These are phyloP conservation scores for Aspergillus brasiliensis DNA, from an alignment of 2,329 filamentous ascomycete genomes.

Conservation along the genomic window DNA sequence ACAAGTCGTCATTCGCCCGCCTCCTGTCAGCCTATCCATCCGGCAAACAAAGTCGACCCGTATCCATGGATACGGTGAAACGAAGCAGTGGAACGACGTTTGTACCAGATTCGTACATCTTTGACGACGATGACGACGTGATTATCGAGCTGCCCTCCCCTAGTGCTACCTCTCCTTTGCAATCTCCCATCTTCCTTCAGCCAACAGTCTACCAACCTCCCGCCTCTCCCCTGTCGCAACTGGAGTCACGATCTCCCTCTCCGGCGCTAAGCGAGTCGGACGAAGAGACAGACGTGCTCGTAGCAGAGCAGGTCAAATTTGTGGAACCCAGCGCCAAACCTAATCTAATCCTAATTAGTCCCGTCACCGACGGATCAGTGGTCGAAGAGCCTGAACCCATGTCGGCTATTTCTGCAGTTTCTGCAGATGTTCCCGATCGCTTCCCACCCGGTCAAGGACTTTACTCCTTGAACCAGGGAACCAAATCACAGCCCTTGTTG, in stretches of 20 bases:
- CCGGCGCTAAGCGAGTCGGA: conserved; percentile 32
- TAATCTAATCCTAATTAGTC: conserved; percentile 36
- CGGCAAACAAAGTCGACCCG: conserved; percentile 32
- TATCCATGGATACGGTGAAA: conserved; percentile 41
- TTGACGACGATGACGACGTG: conserved; percentile 36
- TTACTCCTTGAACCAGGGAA: conserved; percentile 19
- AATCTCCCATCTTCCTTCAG: conserved; percentile 32
- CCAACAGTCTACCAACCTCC: conserved; percentile 34
- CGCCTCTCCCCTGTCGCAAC: conserved; percentile 20
- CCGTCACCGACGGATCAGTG: conserved; percentile 18
- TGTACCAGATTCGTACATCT: conserved; percentile 32
- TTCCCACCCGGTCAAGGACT: conserved; percentile 3
- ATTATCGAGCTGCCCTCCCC: conserved; percentile 38
- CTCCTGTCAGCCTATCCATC: conserved; percentile 25
- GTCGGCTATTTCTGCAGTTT: conserved; percentile 9
- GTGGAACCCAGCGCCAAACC: conserved; percentile 34
- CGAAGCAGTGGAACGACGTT: conserved; percentile 36
- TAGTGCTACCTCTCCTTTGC: conserved; percentile 28
- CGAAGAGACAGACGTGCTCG: conserved; percentile 36
- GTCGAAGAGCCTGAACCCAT: conserved; percentile 12
- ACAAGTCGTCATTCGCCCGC: conserved; percentile 19
- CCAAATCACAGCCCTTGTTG: conserved; percentile 22
- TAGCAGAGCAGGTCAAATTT: conserved; percentile 36
- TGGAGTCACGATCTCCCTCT: conserved; percentile 29
- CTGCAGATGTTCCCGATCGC: conserved; percentile 7